A percentile compares a stretch with the other conserved stretches of the same genome.
Evolutionary conservation across 140 eudicot species (phyloP).

Genomic region (Bidens hawaiensis): DNA sequence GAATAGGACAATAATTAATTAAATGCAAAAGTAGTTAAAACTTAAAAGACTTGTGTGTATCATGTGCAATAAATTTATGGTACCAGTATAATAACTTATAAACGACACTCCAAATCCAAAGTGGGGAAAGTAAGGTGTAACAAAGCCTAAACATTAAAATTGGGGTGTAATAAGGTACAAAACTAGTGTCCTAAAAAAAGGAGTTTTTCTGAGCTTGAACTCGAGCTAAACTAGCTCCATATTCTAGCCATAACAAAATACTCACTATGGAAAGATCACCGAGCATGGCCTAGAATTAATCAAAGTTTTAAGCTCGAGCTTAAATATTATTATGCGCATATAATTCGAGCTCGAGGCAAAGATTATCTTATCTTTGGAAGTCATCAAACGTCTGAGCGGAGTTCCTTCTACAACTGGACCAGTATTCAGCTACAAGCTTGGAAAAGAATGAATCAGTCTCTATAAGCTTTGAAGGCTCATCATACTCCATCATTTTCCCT

Average conservation of each 20-base stretch:
- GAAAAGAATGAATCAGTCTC: constrained; percentile 53
- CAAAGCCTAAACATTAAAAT: too few relatives aligned
- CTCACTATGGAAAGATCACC: background rate
- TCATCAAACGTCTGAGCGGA: constrained; percentile 21
- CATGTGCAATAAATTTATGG: too few relatives aligned
- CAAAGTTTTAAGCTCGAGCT: background rate
- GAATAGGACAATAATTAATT: too few relatives aligned
- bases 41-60: too few relatives aligned
- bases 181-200: background rate
- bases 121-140: too few relatives aligned
- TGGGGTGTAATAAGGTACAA: background rate
- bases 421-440: constrained; percentile 78
- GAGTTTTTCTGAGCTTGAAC: background rate
- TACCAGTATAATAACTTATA: too few relatives aligned
- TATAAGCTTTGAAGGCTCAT: constrained; percentile 72
- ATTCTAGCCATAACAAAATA: background rate
- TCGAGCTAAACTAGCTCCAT: background rate
- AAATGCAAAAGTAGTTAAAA: too few relatives aligned
- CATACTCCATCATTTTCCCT: constrained; percentile 79
- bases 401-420: constrained; percentile 64
- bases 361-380: background rate
- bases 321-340: background rate
- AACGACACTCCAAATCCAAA: too few relatives aligned
- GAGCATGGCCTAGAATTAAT: background rate
- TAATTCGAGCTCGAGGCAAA: background rate